These are phyloP conservation scores for Buddleja alternifolia DNA, from an alignment of 257 asterid genomes.

Conservation along the genomic window DNA sequence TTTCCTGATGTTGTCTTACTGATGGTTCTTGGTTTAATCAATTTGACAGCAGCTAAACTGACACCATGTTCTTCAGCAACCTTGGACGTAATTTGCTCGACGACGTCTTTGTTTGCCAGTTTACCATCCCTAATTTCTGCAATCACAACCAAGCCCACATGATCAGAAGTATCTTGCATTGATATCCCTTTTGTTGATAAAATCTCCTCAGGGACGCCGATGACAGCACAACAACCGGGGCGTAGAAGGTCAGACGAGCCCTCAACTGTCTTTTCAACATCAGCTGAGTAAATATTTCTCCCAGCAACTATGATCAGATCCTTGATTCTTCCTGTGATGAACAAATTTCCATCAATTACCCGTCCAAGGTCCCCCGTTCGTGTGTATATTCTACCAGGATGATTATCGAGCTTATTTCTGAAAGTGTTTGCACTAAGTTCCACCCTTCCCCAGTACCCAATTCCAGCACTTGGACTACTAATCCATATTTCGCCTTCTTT, in stretches of 20 bases:
- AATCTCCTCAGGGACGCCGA: constrained; percentile 81
- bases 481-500: constrained; percentile 90
- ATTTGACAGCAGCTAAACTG: constrained; percentile 57
- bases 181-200: constrained; percentile 62
- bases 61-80: constrained; percentile 88
- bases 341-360: constrained; percentile 56
- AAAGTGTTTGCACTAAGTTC: constrained; percentile 59
- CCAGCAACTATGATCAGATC: constrained; percentile 89
- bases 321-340: constrained; percentile 86
- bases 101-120: constrained; percentile 47
- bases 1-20: constrained; percentile 86
- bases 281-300: constrained; percentile 77
- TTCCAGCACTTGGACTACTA: constrained; percentile 79
- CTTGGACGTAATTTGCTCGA: constrained; percentile 54
- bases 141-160: constrained; percentile 75
- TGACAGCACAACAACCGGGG: constrained; percentile 85
- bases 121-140: constrained; percentile 79
- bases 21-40: constrained; percentile 74
- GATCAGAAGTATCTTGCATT: constrained; percentile 64
- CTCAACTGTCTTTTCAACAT: constrained; percentile 84
- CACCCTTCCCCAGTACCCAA: constrained; percentile 76
- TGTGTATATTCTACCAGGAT: constrained; percentile 51
- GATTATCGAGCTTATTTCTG: constrained; percentile 39
- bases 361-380: constrained; percentile 82
- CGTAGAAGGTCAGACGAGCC: constrained; percentile 73